Base-by-base conservation (phyloP, 1,284 basidiomycete genomes). In the Cryptococcus wingfieldii region DNA sequence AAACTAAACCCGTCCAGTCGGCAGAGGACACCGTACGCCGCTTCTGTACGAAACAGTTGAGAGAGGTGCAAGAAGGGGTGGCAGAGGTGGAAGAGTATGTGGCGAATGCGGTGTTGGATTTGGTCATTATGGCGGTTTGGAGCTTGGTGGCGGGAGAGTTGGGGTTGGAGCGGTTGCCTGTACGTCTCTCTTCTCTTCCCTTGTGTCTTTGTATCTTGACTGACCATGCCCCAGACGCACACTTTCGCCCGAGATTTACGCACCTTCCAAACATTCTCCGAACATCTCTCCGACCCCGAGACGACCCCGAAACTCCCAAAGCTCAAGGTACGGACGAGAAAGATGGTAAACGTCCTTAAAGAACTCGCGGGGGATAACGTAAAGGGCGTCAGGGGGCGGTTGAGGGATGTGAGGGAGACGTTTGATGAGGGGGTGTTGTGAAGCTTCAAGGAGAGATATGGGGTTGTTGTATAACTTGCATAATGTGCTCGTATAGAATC, bases 181-280 rank as follows among this genome's bases (percentile, higher is more conserved):
- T 76, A 47, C 60, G 74, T 70, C 18, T 16, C 45, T 3, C 27
- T 19, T 23, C 14, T 23, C 18, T n/a, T 41, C 38, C 5, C 31
- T 14, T 10, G n/a, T 16, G 9, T 19, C 19, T 14, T 28, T 25
- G 13, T 34, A 12, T 8, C 38, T 8, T 6, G 27, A 19, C 39
- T 57, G 42, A 47, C 38, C 31, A 25, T 47, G 5, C 27, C 1
- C 13, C 50, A 77, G 74, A 77, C 76, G 12, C 72, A 77, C 54
- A 76, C 75, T 0, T 77, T 77, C 48, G 75, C 76, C 1, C 58
- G 76, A 27, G 76, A 77, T 59, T 59, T 70, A n/a, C 59, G 75
- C 5, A 77, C 76, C 8, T 75, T 61, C 41, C 38, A 54, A 27
- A 50, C 68, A 25, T 61, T 77, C 27, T 41, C 34, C 12, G 74